Conservation (phyloP, 2,329 filamentous ascomycete species). For the Xylaria arbuscula region DNA sequence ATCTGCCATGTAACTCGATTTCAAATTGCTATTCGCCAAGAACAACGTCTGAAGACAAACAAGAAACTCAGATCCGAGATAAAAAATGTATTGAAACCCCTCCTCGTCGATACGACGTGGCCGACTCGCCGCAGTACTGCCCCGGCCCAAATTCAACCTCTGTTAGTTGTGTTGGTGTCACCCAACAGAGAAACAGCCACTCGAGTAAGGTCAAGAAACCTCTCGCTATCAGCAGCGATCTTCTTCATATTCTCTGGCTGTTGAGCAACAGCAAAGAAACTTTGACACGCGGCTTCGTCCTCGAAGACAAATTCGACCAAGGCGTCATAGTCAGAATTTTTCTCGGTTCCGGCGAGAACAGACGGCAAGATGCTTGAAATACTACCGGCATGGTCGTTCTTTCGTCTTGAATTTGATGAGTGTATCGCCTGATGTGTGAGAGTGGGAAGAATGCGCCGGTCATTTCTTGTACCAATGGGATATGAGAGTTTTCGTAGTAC, state of each 20-base stretch:
- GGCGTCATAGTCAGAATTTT: conserved; percentile 30
- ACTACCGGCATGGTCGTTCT: conserved; percentile 1
- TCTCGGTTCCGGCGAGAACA: conserved; percentile 12
- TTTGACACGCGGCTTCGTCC: neutral
- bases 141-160: too few species aligned
- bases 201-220: conserved; percentile 21
- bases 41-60: too few species aligned
- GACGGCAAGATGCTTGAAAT: conserved; percentile 13
- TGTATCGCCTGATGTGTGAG: conserved; percentile 34
- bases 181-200: conserved; percentile 19
- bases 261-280: neutral
- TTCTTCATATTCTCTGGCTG: conserved; percentile 7
- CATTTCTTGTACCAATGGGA: conserved; percentile 34
- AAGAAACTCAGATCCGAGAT: too few species aligned
- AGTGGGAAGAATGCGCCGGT: conserved; percentile 31
- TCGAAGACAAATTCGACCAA: conserved; percentile 6
- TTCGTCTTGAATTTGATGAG: conserved; percentile 12
- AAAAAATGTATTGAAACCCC: too few species aligned
- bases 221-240: conserved; percentile 19
- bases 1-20: too few species aligned
- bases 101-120: too few species aligned
- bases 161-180: too few species aligned
- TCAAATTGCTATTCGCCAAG: too few species aligned
- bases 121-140: too few species aligned
- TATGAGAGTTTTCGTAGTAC: conserved; percentile 35